Evolutionary conservation across 768 basidiomycete species (phyloP).

Genomic region (Leccinum arenicola): DNA sequence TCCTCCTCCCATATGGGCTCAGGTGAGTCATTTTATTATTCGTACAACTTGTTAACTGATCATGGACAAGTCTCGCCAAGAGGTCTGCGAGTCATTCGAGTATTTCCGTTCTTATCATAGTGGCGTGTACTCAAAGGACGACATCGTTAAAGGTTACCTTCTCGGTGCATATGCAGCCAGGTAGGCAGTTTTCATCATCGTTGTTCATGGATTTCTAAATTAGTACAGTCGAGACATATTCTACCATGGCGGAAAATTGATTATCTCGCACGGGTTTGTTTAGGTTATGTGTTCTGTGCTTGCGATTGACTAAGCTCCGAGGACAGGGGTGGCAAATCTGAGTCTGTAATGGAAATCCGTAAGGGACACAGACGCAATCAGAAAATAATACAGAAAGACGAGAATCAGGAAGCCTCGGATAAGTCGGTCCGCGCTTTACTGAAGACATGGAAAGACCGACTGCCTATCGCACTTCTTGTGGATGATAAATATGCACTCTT

Average conservation of each 20-base stretch:
- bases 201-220: conserved; percentile 11
- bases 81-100: conserved; percentile 77
- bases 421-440: conserved; percentile 70
- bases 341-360: conserved; percentile 44
- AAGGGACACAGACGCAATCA: conserved; percentile 39
- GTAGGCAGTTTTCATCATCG: conserved; percentile 35
- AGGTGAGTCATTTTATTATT: conserved; percentile 30
- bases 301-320: background rate
- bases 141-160: conserved; percentile 71
- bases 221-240: conserved; percentile 64
- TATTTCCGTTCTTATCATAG: conserved; percentile 71
- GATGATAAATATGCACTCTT: conserved; percentile 74
- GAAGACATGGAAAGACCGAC: conserved; percentile 48
- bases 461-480: conserved; percentile 66
- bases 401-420: conserved; percentile 67
- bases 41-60: background rate
- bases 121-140: conserved; percentile 67
- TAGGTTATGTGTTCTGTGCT: background rate
- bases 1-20: conserved; percentile 43
- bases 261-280: conserved; percentile 81
- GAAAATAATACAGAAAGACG: conserved; percentile 35
- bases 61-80: conserved; percentile 65
- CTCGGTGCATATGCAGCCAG: conserved; percentile 66
- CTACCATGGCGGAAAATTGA: conserved; percentile 59
- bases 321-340: conserved; percentile 65